These are phyloP conservation scores for Aspergillus sparsus DNA, from an alignment of 495 filamentous ascomycete species.

Conservation along the genomic window DNA sequence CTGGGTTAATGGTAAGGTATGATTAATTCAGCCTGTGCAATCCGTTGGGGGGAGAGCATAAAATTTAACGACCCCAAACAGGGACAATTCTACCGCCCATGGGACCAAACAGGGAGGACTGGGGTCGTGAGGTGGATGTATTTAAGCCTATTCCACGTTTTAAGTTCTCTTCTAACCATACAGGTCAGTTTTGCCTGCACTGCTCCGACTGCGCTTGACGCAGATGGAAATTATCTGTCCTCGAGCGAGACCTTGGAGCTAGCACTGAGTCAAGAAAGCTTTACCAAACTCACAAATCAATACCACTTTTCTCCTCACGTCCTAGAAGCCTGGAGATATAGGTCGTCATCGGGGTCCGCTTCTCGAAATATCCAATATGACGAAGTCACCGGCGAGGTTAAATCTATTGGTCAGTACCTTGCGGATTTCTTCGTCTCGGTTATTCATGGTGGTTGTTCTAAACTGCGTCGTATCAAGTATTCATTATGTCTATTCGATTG, in stretches of 20 bases:
- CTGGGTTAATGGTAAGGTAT: slow-evolving; percentile 6
- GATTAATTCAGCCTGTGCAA: background rate
- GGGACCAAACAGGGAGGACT: background rate
- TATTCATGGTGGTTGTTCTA: background rate
- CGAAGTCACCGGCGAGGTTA: background rate
- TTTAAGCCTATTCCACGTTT: background rate
- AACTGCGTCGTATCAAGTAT: background rate
- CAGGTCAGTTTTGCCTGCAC: slow-evolving; percentile 4
- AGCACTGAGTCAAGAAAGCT: background rate
- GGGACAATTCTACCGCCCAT: background rate
- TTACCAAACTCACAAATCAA: background rate
- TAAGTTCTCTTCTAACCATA: background rate
- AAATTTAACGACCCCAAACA: background rate
- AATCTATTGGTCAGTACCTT: background rate
- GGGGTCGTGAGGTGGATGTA: slow-evolving; percentile 13
- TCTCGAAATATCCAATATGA: slow-evolving; percentile 6
- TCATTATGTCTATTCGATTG: slow-evolving; percentile 12
- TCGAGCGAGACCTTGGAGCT: slow-evolving; percentile 9
- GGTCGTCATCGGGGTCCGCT: background rate
- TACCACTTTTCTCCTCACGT: background rate
- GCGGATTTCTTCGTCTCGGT: background rate
- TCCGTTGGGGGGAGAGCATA: no score
- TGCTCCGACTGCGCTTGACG: background rate
- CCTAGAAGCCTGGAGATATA: slow-evolving; percentile 9
- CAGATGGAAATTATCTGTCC: slow-evolving; percentile 4